Evolutionary conservation across 2,329 filamentous ascomycete genomes (phyloP).

Genomic region (Trichoderma afroharzianum): DNA sequence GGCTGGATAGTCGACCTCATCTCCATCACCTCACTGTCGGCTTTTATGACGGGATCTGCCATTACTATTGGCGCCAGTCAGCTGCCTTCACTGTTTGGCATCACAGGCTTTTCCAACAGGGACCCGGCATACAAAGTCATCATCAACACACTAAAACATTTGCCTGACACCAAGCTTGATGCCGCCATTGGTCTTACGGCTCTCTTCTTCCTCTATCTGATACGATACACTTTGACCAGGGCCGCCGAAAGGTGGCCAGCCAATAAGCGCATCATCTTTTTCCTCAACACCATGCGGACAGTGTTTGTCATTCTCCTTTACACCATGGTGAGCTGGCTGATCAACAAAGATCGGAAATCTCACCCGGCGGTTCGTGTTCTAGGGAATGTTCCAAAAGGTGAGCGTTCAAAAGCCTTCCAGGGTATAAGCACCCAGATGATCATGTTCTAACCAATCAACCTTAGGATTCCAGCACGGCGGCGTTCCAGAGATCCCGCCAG

Average conservation of each 20-base stretch:
- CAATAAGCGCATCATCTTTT: slow-evolving; percentile 76
- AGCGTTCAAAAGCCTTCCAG: not conserved
- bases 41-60: slow-evolving; percentile 96
- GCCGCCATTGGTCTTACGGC: slow-evolving; percentile 86
- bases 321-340: slow-evolving; percentile 83
- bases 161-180: slow-evolving; percentile 67
- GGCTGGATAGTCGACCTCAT: slow-evolving; percentile 95
- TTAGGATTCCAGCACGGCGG: slow-evolving; percentile 73
- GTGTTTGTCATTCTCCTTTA: slow-evolving; percentile 90
- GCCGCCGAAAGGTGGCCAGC: slow-evolving; percentile 66
- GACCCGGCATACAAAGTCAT: slow-evolving; percentile 78
- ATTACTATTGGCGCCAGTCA: slow-evolving; percentile 85
- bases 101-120: slow-evolving; percentile 69
- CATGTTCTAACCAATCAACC: not conserved
- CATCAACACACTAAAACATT: slow-evolving; percentile 74
- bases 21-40: slow-evolving; percentile 81
- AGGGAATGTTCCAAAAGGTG: slow-evolving; percentile 68
- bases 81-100: slow-evolving; percentile 75
- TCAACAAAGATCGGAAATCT: slow-evolving; percentile 64
- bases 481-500: slow-evolving; percentile 63
- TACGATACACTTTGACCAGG: slow-evolving; percentile 62
- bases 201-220: slow-evolving; percentile 70
- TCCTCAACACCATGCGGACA: slow-evolving; percentile 83
- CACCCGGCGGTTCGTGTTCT: slow-evolving; percentile 72
- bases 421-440: not conserved